Percentiles rank a stretch among this genome's conserved stretches.
These are phyloP conservation scores for Syzygium aqueum DNA, from an alignment of 345 rosid species.

Conservation along the genomic window DNA sequence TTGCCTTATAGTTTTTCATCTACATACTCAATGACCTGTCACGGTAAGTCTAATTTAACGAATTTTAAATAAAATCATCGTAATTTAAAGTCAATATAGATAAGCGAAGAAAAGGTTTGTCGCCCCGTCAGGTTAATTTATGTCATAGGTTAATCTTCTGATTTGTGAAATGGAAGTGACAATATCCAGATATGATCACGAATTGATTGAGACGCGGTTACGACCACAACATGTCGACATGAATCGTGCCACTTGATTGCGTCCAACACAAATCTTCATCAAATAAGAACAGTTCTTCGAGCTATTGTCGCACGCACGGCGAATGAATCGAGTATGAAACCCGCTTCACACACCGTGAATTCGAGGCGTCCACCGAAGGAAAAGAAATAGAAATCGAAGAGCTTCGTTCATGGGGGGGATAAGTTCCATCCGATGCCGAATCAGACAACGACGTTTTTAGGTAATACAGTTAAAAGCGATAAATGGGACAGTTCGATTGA, in stretches of 20 bases:
- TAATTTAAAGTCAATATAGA: background rate
- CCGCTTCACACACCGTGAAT: background rate
- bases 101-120: background rate
- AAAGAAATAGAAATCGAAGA: background rate
- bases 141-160: background rate
- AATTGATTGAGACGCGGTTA: background rate
- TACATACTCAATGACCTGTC: background rate
- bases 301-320: background rate
- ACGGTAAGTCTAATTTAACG: background rate
- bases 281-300: background rate
- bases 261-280: background rate
- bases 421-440: background rate
- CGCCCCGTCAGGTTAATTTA: background rate
- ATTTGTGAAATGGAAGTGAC: background rate
- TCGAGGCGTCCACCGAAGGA: background rate
- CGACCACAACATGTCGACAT: rapidly evolving
- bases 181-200: background rate
- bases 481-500: background rate
- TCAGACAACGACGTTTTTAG: background rate
- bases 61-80: background rate
- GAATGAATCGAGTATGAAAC: background rate
- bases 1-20: background rate
- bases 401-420: background rate
- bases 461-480: background rate
- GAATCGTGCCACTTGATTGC: background rate